These are phyloP conservation scores for Pyrus hybrid DNA, from an alignment of 331 rosid species.

Conservation along the genomic window DNA sequence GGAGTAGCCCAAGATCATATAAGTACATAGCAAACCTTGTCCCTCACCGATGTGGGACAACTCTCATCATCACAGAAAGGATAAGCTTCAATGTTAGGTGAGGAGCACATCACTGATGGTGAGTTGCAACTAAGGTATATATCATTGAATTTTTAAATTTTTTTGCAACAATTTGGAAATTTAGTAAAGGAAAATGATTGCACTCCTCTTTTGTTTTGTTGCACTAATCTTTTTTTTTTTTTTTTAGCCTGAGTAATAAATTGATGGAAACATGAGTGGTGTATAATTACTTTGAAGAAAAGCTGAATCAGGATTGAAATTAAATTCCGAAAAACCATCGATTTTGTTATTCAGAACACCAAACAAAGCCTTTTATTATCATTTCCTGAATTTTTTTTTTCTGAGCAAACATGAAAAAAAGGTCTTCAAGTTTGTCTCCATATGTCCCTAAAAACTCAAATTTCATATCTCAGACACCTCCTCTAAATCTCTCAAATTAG, in stretches of 20 bases:
- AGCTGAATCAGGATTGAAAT: no score
- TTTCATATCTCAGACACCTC: background rate
- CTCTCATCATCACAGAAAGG: no score
- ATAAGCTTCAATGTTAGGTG: constrained; percentile 7
- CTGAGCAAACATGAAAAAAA: background rate
- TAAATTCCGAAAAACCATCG: no score
- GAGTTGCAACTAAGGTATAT: background rate
- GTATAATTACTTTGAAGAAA: background rate
- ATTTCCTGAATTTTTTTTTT: background rate
- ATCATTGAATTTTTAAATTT: background rate
- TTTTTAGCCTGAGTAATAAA: background rate
- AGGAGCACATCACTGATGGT: constrained; percentile 10
- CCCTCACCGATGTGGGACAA: no score
- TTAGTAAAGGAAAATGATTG: background rate
- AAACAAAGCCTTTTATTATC: background rate
- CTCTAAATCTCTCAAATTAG: background rate
- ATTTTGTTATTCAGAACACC: no score
- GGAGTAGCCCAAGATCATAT: no score
- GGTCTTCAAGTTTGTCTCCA: background rate
- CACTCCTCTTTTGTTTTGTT: background rate
- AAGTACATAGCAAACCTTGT: no score
- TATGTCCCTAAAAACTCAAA: background rate
- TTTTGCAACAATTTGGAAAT: background rate
- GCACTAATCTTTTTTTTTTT: background rate
- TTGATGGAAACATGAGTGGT: background rate